phyloP scores from a whole-genome alignment of 129 eudicot species.

The Flaveria robusta region DNA sequence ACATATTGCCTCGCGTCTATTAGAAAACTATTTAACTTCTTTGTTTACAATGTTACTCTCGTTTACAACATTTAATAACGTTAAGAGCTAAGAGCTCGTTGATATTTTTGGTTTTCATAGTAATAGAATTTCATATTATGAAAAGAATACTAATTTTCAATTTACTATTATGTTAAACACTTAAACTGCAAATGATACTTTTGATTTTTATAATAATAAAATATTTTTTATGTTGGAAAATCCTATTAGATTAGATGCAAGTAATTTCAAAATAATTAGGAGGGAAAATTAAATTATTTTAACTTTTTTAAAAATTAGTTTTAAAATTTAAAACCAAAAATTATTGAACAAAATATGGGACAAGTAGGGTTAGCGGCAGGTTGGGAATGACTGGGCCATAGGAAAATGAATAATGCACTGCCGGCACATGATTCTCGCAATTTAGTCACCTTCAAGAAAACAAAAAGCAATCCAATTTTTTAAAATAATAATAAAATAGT shows the following conservation, averaged over 20 bases:
- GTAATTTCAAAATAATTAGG: background rate
- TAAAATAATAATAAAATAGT: background rate
- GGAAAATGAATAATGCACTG: slow-evolving; percentile 37
- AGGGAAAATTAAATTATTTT: background rate
- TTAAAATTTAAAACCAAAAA: background rate
- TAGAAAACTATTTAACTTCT: background rate
- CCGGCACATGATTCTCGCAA: slow-evolving; percentile 43
- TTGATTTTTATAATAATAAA: too few relatives aligned
- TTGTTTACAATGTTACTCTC: too few relatives aligned
- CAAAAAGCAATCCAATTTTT: slow-evolving; percentile 20
- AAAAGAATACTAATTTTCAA: too few relatives aligned
- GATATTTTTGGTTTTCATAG: too few relatives aligned
- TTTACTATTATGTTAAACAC: background rate
- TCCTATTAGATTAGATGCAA: background rate
- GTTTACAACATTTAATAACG: too few relatives aligned
- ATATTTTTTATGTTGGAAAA: too few relatives aligned
- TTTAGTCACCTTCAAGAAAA: slow-evolving; percentile 33
- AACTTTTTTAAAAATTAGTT: background rate
- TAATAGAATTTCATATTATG: too few relatives aligned
- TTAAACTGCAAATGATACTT: too few relatives aligned
- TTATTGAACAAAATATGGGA: slow-evolving; percentile 21
- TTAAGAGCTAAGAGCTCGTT: too few relatives aligned
- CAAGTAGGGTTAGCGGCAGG: slow-evolving; percentile 41
- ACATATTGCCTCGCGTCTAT: background rate
- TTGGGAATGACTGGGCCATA: slow-evolving; percentile 31